phyloP scores from a whole-genome alignment of 2,329 filamentous ascomycete genomes.

The Sarocladium oryzae region DNA sequence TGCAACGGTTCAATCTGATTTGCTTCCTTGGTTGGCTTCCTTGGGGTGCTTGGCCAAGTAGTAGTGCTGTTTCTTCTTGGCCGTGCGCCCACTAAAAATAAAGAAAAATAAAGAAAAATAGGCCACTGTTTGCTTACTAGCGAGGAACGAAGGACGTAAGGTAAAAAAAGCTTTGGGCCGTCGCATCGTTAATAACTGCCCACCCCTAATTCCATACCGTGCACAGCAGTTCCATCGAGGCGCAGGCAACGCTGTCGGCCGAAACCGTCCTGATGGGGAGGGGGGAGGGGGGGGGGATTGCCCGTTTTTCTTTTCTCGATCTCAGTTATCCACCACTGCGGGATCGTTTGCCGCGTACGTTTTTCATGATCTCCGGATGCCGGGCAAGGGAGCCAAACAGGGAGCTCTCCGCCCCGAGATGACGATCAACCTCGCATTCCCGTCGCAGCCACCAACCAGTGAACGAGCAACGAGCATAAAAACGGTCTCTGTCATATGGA shows the following conservation, averaged over 20 bases:
- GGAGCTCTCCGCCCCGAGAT: slow-evolving; percentile 6
- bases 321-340: neutral
- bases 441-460: no score
- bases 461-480: neutral
- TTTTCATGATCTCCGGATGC: neutral
- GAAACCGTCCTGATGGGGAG: neutral
- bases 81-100: no score
- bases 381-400: neutral
- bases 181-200: no score
- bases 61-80: no score
- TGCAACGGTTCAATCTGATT: neutral
- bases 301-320: neutral
- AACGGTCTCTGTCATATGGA: neutral
- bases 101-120: no score
- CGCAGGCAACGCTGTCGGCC: slow-evolving; percentile 1
- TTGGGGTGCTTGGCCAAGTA: no score
- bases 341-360: neutral
- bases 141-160: no score
- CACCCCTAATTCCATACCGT: no score
- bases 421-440: slow-evolving; percentile 1
- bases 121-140: no score
- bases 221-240: slow-evolving; percentile 8
- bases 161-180: no score
- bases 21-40: neutral
- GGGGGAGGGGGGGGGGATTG: no score